Base-by-base conservation (phyloP, 495 filamentous ascomycete species). In the Cenococcum geophilum region DNA sequence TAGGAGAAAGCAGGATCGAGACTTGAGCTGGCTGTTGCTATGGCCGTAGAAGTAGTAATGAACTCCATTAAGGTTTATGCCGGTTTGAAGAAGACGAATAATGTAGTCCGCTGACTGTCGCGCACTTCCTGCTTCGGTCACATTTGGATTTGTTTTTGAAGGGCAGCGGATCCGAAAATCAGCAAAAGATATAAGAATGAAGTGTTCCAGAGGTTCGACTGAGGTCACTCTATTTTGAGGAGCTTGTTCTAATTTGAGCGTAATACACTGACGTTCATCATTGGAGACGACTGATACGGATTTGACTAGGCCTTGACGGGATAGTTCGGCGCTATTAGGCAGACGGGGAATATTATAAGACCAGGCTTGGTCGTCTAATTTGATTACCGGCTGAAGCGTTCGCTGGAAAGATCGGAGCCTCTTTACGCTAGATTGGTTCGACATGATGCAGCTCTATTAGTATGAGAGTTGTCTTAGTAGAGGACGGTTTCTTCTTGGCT, bases 1-100 rank as follows among this genome's bases (percentile, higher is more conserved):
- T 53, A 64, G 74, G n/a, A 80, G 63, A 52, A 78, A 75, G 56
- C 76, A 79, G 5, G 76, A 73, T 36, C 73, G 71, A 2, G 79
- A 78, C 64, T 80, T 79, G 23, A 80, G 72, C 67, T 81, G 79
- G 59, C 76, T 79, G 59, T 81, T 81, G 70, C 79, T 80, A 61
- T 80, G 76, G 0, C 77, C 79, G 51, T 74, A 81, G 61, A 80
- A 81, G 61, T 79, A 70, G 59, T 82, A 80, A 10, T 71, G 70
- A 0, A 73, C 57, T 1, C 70, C 72, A 57, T 80, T 77, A 10
- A 81, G 35, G 6, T 9, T 56, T 27, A 82, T 66, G 12, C 77
- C 78, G 1, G 70, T 27, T 12, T 63, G 55, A 20, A 81, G 72
- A 2, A 81, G 59, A 14, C 70, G 65, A 12, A 71, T 66, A 18